A percentile compares a stretch with the other conserved stretches of the same genome.
Conservation (phyloP, 2,329 filamentous ascomycete species). For the Scedosporium minutisporum region DNA sequence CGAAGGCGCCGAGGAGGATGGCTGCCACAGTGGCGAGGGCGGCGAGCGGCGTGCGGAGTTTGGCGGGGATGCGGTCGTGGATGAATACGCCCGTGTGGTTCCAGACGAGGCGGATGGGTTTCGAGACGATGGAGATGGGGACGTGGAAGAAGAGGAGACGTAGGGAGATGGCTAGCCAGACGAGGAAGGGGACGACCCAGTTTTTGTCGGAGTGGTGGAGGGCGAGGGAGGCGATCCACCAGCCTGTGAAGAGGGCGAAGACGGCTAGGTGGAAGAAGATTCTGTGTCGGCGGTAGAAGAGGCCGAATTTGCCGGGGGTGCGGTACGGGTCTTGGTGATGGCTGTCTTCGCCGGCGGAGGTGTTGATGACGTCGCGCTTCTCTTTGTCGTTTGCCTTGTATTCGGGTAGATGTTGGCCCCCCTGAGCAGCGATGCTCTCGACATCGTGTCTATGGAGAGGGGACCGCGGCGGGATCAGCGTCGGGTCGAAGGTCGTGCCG, state of each 20-base stretch:
- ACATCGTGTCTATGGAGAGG: conserved; percentile 24
- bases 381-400: conserved; percentile 27
- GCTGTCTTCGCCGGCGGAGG: conserved; percentile 13
- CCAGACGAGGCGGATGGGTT: conserved; percentile 60
- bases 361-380: conserved; percentile 24
- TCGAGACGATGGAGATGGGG: conserved; percentile 55
- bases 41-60: conserved; percentile 40
- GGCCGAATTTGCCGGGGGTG: conserved; percentile 16
- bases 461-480: conserved; percentile 22
- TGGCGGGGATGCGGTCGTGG: conserved; percentile 55
- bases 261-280: conserved; percentile 36
- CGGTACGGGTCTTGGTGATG: conserved; percentile 14
- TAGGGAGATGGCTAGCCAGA: conserved; percentile 67
- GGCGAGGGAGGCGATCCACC: conserved; percentile 70
- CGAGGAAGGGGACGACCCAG: conserved; percentile 75
- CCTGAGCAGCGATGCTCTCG: conserved; percentile 16
- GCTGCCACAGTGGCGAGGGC: conserved; percentile 56
- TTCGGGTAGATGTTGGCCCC: conserved; percentile 10
- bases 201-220: conserved; percentile 63
- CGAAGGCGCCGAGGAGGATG: conserved; percentile 71
- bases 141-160: conserved; percentile 68
- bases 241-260: conserved; percentile 39
- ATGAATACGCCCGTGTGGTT: conserved; percentile 49
- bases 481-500: conserved; percentile 26
- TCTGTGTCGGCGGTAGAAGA: conserved; percentile 34